phyloP scores from a whole-genome alignment of 140 eudicot genomes.

The Ambrosia hybrid region DNA sequence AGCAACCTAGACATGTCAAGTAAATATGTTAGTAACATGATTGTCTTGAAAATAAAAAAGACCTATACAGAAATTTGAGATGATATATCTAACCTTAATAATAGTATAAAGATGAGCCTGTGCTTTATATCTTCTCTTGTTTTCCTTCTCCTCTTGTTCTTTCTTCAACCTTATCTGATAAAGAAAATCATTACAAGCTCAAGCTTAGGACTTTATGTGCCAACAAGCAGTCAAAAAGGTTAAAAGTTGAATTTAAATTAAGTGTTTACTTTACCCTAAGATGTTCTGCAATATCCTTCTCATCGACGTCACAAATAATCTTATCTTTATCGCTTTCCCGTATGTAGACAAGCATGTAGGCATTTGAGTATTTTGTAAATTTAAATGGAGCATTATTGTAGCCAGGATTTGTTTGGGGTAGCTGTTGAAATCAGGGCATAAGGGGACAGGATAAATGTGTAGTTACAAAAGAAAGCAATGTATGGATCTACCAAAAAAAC shows the following conservation, averaged over 20 bases:
- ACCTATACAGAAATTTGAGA: neutral
- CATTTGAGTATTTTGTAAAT: slow-evolving; percentile 63
- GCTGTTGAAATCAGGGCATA: slow-evolving; percentile 38
- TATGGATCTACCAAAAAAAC: neutral
- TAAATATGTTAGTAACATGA: neutral
- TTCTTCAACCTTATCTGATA: slow-evolving; percentile 53
- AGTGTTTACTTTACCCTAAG: slow-evolving; percentile 42
- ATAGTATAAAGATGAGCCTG: slow-evolving; percentile 51
- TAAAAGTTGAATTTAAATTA: slow-evolving; percentile 2
- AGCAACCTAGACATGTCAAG: slow-evolving; percentile 48
- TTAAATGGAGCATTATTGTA: slow-evolving; percentile 56
- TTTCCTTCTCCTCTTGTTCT: slow-evolving; percentile 62
- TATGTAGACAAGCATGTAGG: slow-evolving; percentile 72
- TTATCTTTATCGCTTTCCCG: slow-evolving; percentile 64
- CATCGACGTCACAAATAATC: slow-evolving; percentile 53
- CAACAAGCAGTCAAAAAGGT: slow-evolving; percentile 7
- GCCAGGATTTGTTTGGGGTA: slow-evolving; percentile 63
- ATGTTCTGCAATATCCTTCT: slow-evolving; percentile 67
- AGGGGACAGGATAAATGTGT: slow-evolving; percentile 3
- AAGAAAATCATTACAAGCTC: neutral
- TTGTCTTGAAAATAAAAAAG: slow-evolving; percentile 3
- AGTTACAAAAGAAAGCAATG: slow-evolving; percentile 2
- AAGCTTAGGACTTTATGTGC: neutral
- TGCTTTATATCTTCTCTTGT: slow-evolving; percentile 54
- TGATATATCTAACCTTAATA: slow-evolving; percentile 46